A percentile compares a stretch with the other conserved stretches of the same genome.
Conservation (phyloP, 495 filamentous ascomycete species). For the Podospora tetraspora region DNA sequence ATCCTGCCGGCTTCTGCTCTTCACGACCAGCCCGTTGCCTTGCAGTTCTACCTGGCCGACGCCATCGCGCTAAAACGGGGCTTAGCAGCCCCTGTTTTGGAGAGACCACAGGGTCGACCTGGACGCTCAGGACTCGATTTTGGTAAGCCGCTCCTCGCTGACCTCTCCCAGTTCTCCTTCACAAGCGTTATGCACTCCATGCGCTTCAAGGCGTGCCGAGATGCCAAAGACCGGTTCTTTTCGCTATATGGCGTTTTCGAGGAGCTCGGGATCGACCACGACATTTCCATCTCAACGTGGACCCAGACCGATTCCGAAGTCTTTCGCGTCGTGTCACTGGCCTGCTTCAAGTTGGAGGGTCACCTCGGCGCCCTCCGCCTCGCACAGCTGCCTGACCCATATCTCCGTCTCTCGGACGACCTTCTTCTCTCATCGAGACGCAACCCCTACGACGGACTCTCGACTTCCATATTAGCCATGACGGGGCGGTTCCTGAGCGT, state of each 20-base stretch:
- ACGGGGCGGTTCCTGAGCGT: not conserved
- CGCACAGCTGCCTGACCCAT: not conserved
- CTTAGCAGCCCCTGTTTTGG: not conserved
- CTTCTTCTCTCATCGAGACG: not conserved
- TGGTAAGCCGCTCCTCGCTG: not conserved
- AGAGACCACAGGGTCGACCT: not conserved
- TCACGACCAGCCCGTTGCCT: not conserved
- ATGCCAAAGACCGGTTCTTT: not conserved
- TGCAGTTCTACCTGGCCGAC: constrained; percentile 1
- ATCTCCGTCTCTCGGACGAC: not conserved
- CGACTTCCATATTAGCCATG: not conserved
- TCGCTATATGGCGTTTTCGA: not conserved
- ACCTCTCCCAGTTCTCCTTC: not conserved
- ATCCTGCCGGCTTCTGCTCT: not conserved
- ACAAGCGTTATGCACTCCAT: not conserved
- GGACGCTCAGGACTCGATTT: not conserved
- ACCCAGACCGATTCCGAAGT: not conserved
- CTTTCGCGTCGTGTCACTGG: not conserved
- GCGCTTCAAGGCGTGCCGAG: not conserved
- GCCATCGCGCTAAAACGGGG: not conserved
- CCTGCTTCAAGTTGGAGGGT: not conserved
- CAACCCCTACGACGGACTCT: not conserved
- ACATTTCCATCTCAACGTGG: not conserved
- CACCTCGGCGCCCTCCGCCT: not conserved
- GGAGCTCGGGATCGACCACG: not conserved